Evolutionary conservation across 2,329 filamentous ascomycete genomes (phyloP).

Genomic region (Zarea fungicola): DNA sequence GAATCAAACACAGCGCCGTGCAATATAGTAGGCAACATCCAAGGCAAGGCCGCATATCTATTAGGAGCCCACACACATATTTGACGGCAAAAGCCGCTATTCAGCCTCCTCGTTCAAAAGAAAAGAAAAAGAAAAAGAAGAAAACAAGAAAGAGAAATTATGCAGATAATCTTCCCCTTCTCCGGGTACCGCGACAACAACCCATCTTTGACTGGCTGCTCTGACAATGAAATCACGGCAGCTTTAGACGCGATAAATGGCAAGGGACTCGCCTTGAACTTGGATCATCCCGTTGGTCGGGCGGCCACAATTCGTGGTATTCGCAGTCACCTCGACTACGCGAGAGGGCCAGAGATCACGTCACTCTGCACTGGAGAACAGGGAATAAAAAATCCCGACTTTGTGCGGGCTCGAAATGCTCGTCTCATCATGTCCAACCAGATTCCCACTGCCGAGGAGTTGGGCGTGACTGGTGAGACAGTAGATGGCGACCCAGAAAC

Average conservation of each 20-base stretch:
- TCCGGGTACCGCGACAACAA: background rate
- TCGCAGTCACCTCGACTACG: conserved; percentile 2
- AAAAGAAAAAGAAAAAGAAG: too few relatives aligned
- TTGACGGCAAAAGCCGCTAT: too few relatives aligned
- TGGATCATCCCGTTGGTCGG: background rate
- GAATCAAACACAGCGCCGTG: too few relatives aligned
- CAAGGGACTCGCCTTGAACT: background rate
- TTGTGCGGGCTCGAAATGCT: conserved; percentile 22
- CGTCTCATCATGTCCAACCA: conserved; percentile 32
- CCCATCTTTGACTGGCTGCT: background rate
- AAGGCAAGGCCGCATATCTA: too few relatives aligned
- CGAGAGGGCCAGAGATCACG: background rate
- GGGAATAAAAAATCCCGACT: background rate
- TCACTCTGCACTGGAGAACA: background rate
- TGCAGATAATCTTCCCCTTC: too few relatives aligned
- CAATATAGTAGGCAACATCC: too few relatives aligned
- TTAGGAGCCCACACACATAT: too few relatives aligned
- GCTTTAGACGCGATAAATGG: background rate
- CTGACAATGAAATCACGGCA: background rate
- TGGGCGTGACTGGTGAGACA: background rate
- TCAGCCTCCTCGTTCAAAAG: too few relatives aligned
- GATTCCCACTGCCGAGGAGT: conserved; percentile 22
- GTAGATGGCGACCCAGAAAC: background rate
- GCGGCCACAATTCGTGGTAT: conserved; percentile 3
- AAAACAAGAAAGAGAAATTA: too few relatives aligned